phyloP scores from a whole-genome alignment of 345 rosid genomes.

The Limnanthes douglasii region DNA sequence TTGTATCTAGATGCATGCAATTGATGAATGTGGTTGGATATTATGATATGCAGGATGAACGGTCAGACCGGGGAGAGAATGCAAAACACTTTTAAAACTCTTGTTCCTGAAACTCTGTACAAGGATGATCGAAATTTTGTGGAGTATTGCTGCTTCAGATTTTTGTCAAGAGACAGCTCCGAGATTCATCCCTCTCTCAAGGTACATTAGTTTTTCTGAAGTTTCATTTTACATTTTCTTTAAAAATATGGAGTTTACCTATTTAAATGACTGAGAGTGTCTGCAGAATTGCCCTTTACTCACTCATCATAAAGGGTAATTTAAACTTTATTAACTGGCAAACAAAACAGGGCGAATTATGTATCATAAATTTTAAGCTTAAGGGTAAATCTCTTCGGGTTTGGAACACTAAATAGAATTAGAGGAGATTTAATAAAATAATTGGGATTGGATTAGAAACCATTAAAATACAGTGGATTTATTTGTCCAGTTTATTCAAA shows the following conservation, averaged over 20 bases:
- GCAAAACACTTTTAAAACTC: conserved; percentile 78
- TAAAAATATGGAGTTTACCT: too few species aligned
- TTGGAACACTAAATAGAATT: too few species aligned
- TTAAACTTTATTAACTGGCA: too few species aligned
- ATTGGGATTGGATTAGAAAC: too few species aligned
- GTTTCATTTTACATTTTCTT: neutral
- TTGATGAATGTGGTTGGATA: conserved; percentile 11
- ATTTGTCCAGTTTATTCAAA: too few species aligned
- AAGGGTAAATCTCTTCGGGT: too few species aligned
- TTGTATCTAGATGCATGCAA: too few species aligned
- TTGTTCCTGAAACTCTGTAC: conserved; percentile 44
- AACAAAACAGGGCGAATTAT: too few species aligned
- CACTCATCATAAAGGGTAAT: too few species aligned
- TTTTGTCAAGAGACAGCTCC: conserved; percentile 71
- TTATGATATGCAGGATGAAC: conserved; percentile 73
- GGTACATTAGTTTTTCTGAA: conserved; percentile 17
- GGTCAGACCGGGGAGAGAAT: conserved; percentile 70
- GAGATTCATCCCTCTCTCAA: conserved; percentile 71
- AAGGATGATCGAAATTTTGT: conserved; percentile 58
- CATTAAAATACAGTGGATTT: too few species aligned
- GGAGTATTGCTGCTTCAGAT: conserved; percentile 93
- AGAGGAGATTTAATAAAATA: too few species aligned
- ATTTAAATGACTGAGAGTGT: neutral
- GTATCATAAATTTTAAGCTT: too few species aligned
- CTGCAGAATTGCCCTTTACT: neutral